These are phyloP conservation scores for Telopea speciosissima DNA, from an alignment of 177 flowering plant genomes.

Conservation along the genomic window DNA sequence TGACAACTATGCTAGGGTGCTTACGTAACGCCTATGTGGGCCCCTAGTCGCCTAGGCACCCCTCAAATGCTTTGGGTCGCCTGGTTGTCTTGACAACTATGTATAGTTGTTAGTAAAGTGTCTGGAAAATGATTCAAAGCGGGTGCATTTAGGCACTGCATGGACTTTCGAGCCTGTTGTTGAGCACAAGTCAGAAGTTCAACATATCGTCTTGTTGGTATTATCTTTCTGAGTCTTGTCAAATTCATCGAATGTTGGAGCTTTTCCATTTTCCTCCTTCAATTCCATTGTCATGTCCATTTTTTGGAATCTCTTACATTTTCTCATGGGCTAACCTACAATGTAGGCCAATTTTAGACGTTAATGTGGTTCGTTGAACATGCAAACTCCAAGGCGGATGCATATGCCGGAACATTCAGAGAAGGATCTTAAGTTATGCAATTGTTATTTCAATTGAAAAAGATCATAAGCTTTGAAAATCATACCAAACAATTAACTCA, in stretches of 20 bases:
- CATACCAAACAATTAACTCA: background rate
- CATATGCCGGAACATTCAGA: background rate
- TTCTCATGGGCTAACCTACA: background rate
- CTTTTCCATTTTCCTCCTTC: background rate
- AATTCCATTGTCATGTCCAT: background rate
- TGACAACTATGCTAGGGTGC: too few relatives aligned
- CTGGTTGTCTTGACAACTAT: too few relatives aligned
- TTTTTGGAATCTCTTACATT: too few relatives aligned
- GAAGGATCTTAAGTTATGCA: background rate
- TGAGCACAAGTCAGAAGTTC: background rate
- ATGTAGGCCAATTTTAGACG: background rate
- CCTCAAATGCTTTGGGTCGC: too few relatives aligned
- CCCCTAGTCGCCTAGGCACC: too few relatives aligned
- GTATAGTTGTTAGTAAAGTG: too few relatives aligned
- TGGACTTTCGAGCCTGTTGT: background rate
- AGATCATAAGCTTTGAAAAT: background rate
- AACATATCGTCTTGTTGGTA: background rate
- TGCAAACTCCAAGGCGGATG: background rate
- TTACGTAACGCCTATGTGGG: too few relatives aligned
- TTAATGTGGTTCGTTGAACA: background rate
- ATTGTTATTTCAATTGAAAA: too few relatives aligned
- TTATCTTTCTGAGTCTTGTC: background rate
- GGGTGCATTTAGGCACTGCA: background rate
- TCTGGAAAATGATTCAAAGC: background rate
- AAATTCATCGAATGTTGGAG: background rate